Percentiles rank a stretch among this genome's conserved stretches.
These are phyloP conservation scores for Epichloe festucae DNA, from an alignment of 2,329 filamentous ascomycete species.

Conservation along the genomic window DNA sequence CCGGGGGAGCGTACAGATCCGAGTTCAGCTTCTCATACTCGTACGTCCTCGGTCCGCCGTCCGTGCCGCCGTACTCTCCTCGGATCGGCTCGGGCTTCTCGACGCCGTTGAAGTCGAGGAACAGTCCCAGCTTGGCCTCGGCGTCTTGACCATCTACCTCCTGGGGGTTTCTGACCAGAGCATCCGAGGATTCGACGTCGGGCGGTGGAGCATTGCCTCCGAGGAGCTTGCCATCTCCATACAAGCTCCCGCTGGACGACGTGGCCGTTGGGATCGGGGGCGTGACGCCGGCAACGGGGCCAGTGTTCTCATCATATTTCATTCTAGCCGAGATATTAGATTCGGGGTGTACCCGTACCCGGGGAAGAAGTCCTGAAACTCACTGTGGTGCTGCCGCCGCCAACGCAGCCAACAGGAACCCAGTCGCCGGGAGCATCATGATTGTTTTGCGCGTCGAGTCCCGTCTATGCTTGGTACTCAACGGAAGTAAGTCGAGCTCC, in stretches of 20 bases:
- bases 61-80: slow-evolving; percentile 33
- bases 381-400: slow-evolving; percentile 1
- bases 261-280: slow-evolving; percentile 26
- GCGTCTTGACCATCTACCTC: slow-evolving; percentile 38
- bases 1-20: slow-evolving; percentile 41
- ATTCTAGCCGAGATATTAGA: background rate
- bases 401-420: background rate
- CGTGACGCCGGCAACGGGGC: slow-evolving; percentile 27
- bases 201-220: slow-evolving; percentile 27
- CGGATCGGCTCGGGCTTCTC: slow-evolving; percentile 43
- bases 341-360: no score
- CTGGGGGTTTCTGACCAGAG: slow-evolving; percentile 24
- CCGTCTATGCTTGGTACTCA: no score
- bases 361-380: background rate
- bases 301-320: slow-evolving; percentile 27
- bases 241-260: slow-evolving; percentile 24
- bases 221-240: slow-evolving; percentile 25
- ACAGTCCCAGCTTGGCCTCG: slow-evolving; percentile 34
- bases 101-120: slow-evolving; percentile 39
- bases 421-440: slow-evolving; percentile 15
- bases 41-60: slow-evolving; percentile 37
- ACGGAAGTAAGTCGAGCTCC: no score
- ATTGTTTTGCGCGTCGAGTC: slow-evolving; percentile 27
- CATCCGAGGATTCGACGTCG: slow-evolving; percentile 24
- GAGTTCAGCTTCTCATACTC: slow-evolving; percentile 40